Percentiles rank a stretch among this genome's conserved stretches.
Conservation (phyloP, 1,284 basidiomycete species). For the Anthracocystis walkeri region DNA sequence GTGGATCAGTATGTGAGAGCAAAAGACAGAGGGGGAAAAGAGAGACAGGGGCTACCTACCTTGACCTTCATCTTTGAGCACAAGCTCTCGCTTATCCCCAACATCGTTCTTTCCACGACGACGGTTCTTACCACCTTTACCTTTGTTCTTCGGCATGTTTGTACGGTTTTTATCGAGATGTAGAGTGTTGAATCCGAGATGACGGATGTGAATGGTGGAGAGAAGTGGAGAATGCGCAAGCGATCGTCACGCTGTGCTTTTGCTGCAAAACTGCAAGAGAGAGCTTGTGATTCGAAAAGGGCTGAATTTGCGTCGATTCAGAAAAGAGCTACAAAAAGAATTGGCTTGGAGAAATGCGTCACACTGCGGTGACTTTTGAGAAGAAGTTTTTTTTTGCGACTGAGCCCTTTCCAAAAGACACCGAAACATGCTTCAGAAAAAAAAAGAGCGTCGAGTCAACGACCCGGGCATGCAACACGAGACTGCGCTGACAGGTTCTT, state of each 20-base stretch:
- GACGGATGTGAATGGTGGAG: constrained; percentile 6
- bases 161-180: neutral
- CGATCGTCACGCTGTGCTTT: neutral
- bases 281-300: no score
- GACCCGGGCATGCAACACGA: neutral
- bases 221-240: neutral
- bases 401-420: no score
- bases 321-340: neutral
- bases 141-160: constrained; percentile 66
- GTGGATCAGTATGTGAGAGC: no score
- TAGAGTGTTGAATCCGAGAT: constrained; percentile 7
- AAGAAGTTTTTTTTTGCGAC: constrained; percentile 1
- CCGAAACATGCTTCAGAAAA: neutral
- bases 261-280: no score
- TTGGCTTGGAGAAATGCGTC: no score
- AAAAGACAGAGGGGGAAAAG: neutral
- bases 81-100: constrained; percentile 96
- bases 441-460: constrained; percentile 1
- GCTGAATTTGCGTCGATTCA: no score
- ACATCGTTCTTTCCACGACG: constrained; percentile 99
- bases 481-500: no score
- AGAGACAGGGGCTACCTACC: constrained; percentile 70
- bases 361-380: neutral
- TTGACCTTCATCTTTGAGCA: constrained; percentile 98
- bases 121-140: constrained; percentile 97